A percentile compares a stretch with the other conserved stretches of the same genome.
Evolutionary conservation across 140 eudicot genomes (phyloP).

Genomic region (Ambrosia hybrid): DNA sequence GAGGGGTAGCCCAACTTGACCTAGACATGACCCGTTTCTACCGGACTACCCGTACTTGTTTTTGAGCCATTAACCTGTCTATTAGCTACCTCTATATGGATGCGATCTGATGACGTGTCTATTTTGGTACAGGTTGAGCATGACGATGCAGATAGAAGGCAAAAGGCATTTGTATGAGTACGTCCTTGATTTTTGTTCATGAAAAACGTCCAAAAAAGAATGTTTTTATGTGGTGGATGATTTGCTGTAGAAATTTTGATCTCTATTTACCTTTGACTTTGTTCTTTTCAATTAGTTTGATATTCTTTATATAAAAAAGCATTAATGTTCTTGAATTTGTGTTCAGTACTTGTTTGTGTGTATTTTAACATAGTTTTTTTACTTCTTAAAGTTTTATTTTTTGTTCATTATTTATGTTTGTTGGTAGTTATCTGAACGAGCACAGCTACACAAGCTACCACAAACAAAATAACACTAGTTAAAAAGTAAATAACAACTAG

Average conservation of each 20-base stretch:
- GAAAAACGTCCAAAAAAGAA: conserved; percentile 1
- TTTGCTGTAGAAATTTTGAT: conserved; percentile 38
- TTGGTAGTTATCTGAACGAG: no score
- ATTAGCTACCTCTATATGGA: not conserved
- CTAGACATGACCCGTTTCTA: not conserved
- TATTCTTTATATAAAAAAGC: no score
- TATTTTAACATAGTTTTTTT: no score
- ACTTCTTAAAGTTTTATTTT: no score
- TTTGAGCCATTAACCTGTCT: not conserved
- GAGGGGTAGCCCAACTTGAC: not conserved
- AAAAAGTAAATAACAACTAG: no score
- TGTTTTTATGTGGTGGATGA: not conserved
- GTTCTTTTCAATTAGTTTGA: not conserved
- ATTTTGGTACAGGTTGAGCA: conserved; percentile 69
- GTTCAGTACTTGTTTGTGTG: no score
- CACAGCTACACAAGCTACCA: no score
- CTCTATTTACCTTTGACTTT: not conserved
- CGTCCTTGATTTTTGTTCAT: not conserved
- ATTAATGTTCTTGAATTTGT: no score
- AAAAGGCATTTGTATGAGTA: conserved; percentile 38
- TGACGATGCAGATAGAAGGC: conserved; percentile 58
- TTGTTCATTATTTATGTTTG: no score
- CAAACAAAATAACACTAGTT: no score
- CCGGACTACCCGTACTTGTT: not conserved
- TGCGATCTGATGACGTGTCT: conserved; percentile 13